Base-by-base conservation (phyloP, 768 basidiomycete genomes). In the Crassisporium funariophilum region DNA sequence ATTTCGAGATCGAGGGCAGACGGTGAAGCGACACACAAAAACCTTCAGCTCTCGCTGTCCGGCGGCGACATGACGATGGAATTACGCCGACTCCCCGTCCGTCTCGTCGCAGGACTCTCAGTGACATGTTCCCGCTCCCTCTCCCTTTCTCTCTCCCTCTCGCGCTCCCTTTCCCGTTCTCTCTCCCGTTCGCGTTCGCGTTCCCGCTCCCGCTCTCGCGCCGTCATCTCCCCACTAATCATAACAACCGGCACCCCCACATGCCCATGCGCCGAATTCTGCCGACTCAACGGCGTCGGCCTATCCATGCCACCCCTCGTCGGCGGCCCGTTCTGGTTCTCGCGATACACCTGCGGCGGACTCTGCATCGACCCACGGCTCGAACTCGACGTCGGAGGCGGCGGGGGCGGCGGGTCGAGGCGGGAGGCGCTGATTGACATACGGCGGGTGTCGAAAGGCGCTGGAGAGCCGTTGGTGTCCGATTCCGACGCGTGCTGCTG, bases 371-470 rank as follows among this genome's bases (percentile, higher is more conserved):
- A 46, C 10, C 44, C 23, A 43, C 62, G 58, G 4, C 61, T 49
- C 16, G 49, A 31, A 50, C 39, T 61, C 42, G n/a, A 61, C 24
- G 31, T 53, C 8, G 58, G 48, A 23, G 60, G 60, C n/a, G 68
- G 61, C 5, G 61, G 40, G 16, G 68, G 67, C 19, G 60, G 62
- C 23, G 76, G 69, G 27, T 84, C 82, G 42, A 78, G 59, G 31
- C 82, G 74, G 27, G 66, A 68, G 10, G 76, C 73, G 16, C 78
- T 75, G 31, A 77, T 62, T 1, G 81, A 80, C 20, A 75, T 65
- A 12, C 79, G 71, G 36, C 78, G 63, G 13, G 75, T 59, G 42
- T 83, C 78, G 47, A 75, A 74, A 5, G 81, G 73, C 13, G 72
- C 75, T 2, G 75, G 75, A 12, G 81, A 78, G 27, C 68, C 71